Evolutionary conservation across 352 stramenopile genomes (phyloP).

Genomic region (Phytophthora citrophthora): DNA sequence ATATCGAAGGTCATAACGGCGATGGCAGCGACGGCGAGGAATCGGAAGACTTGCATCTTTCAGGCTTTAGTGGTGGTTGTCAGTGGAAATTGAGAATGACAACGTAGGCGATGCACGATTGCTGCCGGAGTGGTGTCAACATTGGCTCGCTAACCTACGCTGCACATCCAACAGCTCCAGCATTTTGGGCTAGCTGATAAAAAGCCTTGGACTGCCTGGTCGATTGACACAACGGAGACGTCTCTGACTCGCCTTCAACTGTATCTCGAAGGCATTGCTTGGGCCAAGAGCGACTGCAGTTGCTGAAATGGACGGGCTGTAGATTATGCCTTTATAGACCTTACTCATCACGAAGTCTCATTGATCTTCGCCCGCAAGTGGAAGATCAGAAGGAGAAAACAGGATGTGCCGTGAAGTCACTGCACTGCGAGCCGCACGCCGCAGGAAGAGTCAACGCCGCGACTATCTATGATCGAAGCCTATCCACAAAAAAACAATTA

Average conservation of each 20-base stretch:
- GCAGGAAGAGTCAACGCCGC: constrained; percentile 13
- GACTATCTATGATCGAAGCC: constrained; percentile 16
- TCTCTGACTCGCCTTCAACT: constrained; percentile 13
- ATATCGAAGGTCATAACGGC: constrained; percentile 7
- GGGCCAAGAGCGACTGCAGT: constrained; percentile 3
- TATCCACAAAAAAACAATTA: constrained; percentile 3
- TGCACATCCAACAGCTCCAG: constrained; percentile 10
- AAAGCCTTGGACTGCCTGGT: constrained; percentile 14
- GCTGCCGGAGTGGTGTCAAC: background rate
- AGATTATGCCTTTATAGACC: background rate
- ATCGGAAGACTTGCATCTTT: constrained; percentile 22
- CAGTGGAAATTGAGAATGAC: background rate
- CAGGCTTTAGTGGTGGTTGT: constrained; percentile 8
- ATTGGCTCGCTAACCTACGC: constrained; percentile 5
- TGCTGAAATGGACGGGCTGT: constrained; percentile 8
- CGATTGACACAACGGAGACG: background rate
- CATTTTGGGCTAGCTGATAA: constrained; percentile 1
- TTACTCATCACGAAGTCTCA: background rate
- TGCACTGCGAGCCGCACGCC: constrained; percentile 12
- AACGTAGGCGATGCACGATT: background rate
- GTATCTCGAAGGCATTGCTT: constrained; percentile 22
- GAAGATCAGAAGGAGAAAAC: background rate
- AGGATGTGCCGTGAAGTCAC: background rate
- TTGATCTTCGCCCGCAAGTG: background rate
- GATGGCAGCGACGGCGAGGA: constrained; percentile 12